Conservation (phyloP, 345 rosid species). For the Rhodamnia rubescens region DNA sequence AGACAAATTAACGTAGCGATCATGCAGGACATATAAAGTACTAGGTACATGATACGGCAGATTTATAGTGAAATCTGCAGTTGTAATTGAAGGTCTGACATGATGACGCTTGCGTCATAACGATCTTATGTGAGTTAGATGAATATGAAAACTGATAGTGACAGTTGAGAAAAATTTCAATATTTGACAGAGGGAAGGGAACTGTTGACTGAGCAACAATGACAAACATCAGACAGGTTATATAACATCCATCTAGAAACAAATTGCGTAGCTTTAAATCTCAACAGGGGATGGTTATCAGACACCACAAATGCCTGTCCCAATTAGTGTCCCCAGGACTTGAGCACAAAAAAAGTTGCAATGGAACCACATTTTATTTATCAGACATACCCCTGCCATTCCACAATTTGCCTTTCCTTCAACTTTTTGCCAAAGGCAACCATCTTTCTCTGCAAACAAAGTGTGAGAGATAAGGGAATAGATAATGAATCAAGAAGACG, state of each 20-base stretch:
- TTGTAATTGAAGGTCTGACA: background rate
- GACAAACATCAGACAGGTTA: background rate
- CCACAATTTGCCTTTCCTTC: slow-evolving; percentile 73
- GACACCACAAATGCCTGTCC: background rate
- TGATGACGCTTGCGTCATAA: background rate
- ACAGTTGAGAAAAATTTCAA: background rate
- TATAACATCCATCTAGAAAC: background rate
- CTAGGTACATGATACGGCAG: background rate
- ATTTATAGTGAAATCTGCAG: background rate
- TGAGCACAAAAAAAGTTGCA: background rate
- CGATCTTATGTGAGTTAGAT: background rate
- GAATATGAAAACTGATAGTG: background rate
- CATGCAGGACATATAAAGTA: background rate
- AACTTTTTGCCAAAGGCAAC: slow-evolving; percentile 87
- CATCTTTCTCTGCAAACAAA: slow-evolving; percentile 36
- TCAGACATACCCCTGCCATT: slow-evolving; percentile 66
- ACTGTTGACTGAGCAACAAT: background rate
- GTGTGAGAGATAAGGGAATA: background rate
- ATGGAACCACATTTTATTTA: background rate
- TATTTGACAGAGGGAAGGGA: background rate
- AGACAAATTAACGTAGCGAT: background rate
- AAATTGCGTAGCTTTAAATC: background rate
- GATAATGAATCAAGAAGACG: background rate
- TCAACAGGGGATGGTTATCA: background rate
- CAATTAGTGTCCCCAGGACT: background rate